phyloP scores from a whole-genome alignment of 2,329 filamentous ascomycete species.

The Tolypocladium inflatum region DNA sequence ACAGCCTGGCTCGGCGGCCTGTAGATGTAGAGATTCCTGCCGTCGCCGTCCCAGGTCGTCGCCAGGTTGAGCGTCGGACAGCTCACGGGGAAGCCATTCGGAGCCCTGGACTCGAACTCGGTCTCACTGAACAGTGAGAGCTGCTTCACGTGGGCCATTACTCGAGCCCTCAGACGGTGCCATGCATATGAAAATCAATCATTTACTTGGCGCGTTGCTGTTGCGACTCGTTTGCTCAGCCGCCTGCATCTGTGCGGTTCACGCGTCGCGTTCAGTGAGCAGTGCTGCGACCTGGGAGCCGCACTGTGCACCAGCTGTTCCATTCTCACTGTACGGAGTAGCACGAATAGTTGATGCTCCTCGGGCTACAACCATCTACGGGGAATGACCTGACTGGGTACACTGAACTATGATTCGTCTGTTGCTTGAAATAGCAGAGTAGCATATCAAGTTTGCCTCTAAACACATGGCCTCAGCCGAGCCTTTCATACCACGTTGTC shows the following conservation, averaged over 20 bases:
- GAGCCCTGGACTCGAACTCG: constrained; percentile 43
- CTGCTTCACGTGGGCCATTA: constrained; percentile 18
- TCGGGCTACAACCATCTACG: neutral
- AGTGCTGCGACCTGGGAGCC: neutral
- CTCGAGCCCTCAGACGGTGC: neutral
- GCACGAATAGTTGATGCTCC: neutral
- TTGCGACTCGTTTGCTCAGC: neutral
- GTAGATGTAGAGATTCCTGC: constrained; percentile 64
- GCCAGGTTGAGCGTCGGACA: constrained; percentile 81
- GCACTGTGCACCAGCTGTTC: neutral
- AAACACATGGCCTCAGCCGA: neutral
- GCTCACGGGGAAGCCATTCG: constrained; percentile 54
- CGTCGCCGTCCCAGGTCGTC: constrained; percentile 57
- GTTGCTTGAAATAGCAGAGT: neutral
- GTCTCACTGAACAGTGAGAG: constrained; percentile 47
- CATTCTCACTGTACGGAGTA: neutral
- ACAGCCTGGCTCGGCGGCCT: constrained; percentile 65
- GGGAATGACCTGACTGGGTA: neutral
- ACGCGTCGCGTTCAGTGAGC: neutral
- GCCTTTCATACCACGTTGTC: neutral
- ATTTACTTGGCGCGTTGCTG: neutral
- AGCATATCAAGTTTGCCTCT: neutral
- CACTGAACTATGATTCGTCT: neutral
- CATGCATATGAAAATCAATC: neutral
- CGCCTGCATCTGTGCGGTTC: neutral